phyloP scores from a whole-genome alignment of 2,329 filamentous ascomycete genomes.

The Pyrenochaeta sp. region DNA sequence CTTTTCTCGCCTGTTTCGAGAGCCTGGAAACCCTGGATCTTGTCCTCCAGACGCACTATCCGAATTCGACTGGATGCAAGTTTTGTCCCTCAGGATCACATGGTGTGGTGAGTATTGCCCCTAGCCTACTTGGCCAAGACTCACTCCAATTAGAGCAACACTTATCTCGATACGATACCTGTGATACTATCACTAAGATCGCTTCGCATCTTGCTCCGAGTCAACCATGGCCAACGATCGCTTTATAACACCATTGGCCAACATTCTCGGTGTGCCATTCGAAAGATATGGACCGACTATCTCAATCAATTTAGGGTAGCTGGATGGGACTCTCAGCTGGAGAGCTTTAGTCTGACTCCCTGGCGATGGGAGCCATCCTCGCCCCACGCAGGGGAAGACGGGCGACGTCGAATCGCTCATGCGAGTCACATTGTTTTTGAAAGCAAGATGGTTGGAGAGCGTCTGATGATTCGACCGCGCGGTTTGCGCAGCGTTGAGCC shows the following conservation, averaged over 20 bases:
- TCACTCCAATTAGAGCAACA: background rate
- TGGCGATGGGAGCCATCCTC: constrained; percentile 18
- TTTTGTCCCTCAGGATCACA: background rate
- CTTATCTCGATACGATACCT: constrained; percentile 5
- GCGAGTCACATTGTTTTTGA: constrained; percentile 4
- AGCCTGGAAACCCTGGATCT: background rate
- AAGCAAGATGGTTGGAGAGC: background rate
- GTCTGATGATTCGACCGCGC: constrained; percentile 3
- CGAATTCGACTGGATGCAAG: background rate
- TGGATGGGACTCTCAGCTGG: background rate
- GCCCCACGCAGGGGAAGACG: background rate
- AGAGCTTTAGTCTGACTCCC: constrained; percentile 10
- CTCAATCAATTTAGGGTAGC: too few relatives aligned
- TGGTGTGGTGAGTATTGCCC: background rate
- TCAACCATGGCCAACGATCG: background rate
- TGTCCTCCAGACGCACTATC: background rate
- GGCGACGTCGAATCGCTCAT: background rate
- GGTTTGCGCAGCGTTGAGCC: background rate
- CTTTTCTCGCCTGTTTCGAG: background rate
- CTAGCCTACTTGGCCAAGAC: too few relatives aligned
- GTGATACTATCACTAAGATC: constrained; percentile 1
- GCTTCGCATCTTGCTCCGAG: constrained; percentile 1
- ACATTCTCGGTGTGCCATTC: constrained; percentile 16
- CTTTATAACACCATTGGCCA: constrained; percentile 2
- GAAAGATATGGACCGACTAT: constrained; percentile 9